A percentile compares a stretch with the other conserved stretches of the same genome.
phyloP scores from a whole-genome alignment of 2,329 filamentous ascomycete genomes.

The Penicillium sp. region DNA sequence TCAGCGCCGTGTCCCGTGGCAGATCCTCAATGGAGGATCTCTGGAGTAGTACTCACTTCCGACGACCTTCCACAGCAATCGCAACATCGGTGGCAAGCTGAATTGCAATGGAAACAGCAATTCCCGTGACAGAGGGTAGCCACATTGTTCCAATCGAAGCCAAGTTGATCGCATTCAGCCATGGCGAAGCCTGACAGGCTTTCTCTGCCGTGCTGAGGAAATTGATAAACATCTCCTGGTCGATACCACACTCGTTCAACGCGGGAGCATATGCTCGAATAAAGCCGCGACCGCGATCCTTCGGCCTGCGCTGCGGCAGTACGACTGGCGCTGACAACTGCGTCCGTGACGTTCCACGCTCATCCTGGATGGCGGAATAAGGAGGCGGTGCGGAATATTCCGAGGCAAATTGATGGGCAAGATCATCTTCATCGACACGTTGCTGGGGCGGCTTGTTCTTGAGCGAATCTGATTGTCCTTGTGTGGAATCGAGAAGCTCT shows the following conservation, averaged over 20 bases:
- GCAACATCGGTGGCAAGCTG: conserved; percentile 47
- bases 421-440: conserved; percentile 3
- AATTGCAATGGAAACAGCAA: conserved; percentile 48
- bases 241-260: conserved; percentile 37
- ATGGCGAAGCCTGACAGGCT: conserved; percentile 41
- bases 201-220: conserved; percentile 42
- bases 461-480: neutral
- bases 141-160: conserved; percentile 43
- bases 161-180: conserved; percentile 46
- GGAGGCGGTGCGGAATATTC: conserved; percentile 13
- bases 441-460: neutral
- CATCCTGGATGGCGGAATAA: neutral
- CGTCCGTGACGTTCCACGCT: neutral
- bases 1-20: neutral
- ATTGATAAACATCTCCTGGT: conserved; percentile 38
- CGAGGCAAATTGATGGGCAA: conserved; percentile 19
- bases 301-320: conserved; percentile 43
- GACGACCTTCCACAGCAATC: conserved; percentile 41
- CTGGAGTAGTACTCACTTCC: conserved; percentile 21
- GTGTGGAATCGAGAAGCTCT: conserved; percentile 7
- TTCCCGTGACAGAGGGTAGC: conserved; percentile 43
- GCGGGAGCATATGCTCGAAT: conserved; percentile 43
- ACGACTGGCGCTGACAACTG: conserved; percentile 38
- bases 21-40: neutral
- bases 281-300: conserved; percentile 40